Evolutionary conservation across 352 stramenopile species (phyloP).

Genomic region (Pythium apleroticum): DNA sequence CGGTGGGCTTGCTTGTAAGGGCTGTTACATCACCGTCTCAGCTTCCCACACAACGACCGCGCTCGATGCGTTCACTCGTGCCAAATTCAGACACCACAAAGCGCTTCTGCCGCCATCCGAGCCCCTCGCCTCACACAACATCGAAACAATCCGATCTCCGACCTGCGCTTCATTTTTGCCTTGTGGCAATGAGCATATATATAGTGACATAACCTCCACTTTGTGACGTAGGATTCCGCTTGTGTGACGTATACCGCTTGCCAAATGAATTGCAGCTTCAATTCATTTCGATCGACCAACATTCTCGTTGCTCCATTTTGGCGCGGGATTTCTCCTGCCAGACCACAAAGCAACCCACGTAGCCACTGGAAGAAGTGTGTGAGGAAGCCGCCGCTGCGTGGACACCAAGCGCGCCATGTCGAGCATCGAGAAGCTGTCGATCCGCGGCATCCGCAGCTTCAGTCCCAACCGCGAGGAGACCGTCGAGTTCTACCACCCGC

Average conservation of each 20-base stretch:
- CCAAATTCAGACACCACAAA: not conserved
- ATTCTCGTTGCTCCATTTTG: conserved; percentile 21
- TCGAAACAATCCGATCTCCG: not conserved
- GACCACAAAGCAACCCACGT: conserved; percentile 2
- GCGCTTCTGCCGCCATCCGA: not conserved
- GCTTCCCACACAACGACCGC: not conserved
- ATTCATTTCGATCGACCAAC: conserved; percentile 31
- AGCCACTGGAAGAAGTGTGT: not conserved
- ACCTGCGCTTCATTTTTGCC: not conserved
- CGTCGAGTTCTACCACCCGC: conserved; percentile 98
- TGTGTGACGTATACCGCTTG: not conserved
- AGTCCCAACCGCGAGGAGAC: conserved; percentile 93
- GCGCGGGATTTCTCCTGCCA: conserved; percentile 16
- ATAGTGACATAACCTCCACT: conserved; percentile 1
- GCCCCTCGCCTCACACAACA: not conserved
- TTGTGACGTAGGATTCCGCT: not conserved
- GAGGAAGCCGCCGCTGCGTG: not conserved
- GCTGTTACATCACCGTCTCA: conserved; percentile 20
- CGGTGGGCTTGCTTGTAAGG: not conserved
- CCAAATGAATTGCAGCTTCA: conserved; percentile 19
- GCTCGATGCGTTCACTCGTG: not conserved
- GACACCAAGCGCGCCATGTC: conserved; percentile 79
- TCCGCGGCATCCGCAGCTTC: conserved; percentile 98
- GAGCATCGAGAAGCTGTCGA: conserved; percentile 98
- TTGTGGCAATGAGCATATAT: not conserved